Percentiles rank a stretch among this genome's conserved stretches.
These are phyloP conservation scores for Pichia californica DNA, from an alignment of 805 yeast genomes.

Conservation along the genomic window DNA sequence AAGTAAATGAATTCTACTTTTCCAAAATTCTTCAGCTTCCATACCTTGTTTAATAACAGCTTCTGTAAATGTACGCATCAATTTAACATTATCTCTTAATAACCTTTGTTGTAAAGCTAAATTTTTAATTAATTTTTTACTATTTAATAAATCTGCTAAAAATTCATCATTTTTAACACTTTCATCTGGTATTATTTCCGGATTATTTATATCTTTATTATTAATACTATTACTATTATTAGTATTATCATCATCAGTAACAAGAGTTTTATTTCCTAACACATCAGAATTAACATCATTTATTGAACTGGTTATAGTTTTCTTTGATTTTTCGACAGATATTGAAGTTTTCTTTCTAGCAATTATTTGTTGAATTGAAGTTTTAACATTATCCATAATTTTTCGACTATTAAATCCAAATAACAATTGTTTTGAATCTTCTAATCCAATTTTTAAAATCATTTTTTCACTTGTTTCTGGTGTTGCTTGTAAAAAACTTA, in stretches of 20 bases:
- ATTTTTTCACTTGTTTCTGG: constrained; percentile 60
- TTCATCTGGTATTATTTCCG: constrained; percentile 10
- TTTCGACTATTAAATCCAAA: constrained; percentile 66
- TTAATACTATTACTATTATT: constrained; percentile 1
- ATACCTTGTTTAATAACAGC: constrained; percentile 76
- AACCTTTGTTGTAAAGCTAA: constrained; percentile 73
- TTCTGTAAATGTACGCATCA: constrained; percentile 76
- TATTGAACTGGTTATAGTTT: background rate
- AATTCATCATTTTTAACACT: constrained; percentile 24
- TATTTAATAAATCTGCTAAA: constrained; percentile 39
- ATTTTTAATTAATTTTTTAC: constrained; percentile 57
- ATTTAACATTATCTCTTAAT: constrained; percentile 56
- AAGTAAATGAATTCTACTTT: constrained; percentile 67
- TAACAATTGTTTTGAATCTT: constrained; percentile 26
- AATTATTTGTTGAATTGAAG: constrained; percentile 58
- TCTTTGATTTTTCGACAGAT: constrained; percentile 5
- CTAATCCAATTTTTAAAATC: constrained; percentile 49
- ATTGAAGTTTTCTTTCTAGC: constrained; percentile 56
- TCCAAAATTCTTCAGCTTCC: constrained; percentile 83
- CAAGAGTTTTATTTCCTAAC: too few relatives aligned
- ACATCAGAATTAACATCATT: too few relatives aligned
- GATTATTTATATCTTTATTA: too few relatives aligned
- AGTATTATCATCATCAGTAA: background rate
- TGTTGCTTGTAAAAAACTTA: constrained; percentile 57
- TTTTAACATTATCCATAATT: constrained; percentile 70